Percentiles rank a stretch among this genome's conserved stretches.
Conservation (phyloP, 345 rosid species). For the Arabidopsis arenosa region DNA sequence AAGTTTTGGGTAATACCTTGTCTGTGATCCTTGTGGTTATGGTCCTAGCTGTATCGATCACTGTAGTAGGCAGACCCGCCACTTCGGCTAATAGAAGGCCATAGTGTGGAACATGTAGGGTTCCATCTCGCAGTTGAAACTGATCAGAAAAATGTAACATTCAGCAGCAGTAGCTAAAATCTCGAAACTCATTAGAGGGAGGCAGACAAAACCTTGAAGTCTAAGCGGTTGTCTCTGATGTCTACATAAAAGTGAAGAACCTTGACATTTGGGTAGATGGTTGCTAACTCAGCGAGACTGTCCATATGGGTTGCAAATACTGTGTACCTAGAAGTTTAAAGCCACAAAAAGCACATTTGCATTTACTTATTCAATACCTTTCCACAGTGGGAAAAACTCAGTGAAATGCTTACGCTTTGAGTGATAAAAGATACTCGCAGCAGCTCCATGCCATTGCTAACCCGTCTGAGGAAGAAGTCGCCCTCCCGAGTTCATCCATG, state of each 20-base stretch:
- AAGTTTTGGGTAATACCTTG: constrained; percentile 51
- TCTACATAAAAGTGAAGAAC: constrained; percentile 82
- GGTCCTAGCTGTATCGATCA: constrained; percentile 76
- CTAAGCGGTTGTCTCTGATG: constrained; percentile 70
- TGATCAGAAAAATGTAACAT: constrained; percentile 35
- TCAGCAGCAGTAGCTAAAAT: constrained; percentile 17
- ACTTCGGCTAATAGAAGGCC: constrained; percentile 86
- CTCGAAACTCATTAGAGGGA: constrained; percentile 2
- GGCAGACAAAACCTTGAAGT: constrained; percentile 70
- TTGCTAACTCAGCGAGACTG: constrained; percentile 77
- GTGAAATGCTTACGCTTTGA: constrained; percentile 66
- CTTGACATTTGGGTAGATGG: constrained; percentile 85
- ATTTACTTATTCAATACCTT: constrained; percentile 17
- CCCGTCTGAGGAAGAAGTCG: constrained; percentile 96
- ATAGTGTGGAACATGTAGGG: constrained; percentile 72
- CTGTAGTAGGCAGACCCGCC: constrained; percentile 84
- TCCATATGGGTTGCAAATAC: constrained; percentile 94
- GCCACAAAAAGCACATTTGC: constrained; percentile 9
- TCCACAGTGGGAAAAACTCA: constrained; percentile 3
- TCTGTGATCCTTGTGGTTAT: constrained; percentile 71
- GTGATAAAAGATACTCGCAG: constrained; percentile 83
- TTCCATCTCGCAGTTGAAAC: constrained; percentile 90
- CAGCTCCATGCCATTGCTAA: constrained; percentile 97
- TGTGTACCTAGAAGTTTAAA: constrained; percentile 64
- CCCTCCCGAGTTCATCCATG: constrained; percentile 98